These are phyloP conservation scores for Colletotrichum musicola DNA, from an alignment of 2,329 filamentous ascomycete species.

Conservation along the genomic window DNA sequence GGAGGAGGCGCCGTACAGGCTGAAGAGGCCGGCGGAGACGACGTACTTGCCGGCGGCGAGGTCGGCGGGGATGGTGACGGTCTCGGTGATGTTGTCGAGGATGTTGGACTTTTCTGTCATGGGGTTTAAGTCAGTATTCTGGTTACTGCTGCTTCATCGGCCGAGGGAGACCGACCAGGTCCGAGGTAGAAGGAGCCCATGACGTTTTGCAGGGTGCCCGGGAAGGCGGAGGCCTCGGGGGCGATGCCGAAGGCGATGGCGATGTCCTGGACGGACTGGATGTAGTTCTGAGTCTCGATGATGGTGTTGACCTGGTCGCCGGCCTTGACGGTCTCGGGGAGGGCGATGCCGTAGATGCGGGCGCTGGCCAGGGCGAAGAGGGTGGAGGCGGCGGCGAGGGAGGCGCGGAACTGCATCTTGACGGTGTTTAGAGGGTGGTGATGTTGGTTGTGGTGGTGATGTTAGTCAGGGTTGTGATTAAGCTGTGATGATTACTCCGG, in stretches of 20 bases:
- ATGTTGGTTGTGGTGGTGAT: not conserved
- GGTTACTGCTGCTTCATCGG: no score
- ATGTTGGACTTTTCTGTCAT: conserved; percentile 45
- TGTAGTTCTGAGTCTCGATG: conserved; percentile 56
- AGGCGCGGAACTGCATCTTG: conserved; percentile 43
- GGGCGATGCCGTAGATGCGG: conserved; percentile 57
- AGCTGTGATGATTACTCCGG: no score
- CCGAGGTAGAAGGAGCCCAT: conserved; percentile 52
- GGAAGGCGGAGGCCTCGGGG: conserved; percentile 42
- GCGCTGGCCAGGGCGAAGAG: conserved; percentile 48
- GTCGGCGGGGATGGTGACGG: conserved; percentile 43
- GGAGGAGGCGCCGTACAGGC: conserved; percentile 44
- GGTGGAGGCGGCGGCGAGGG: conserved; percentile 41
- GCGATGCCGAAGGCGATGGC: conserved; percentile 57
- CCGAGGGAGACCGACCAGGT: conserved; percentile 43
- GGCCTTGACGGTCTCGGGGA: conserved; percentile 55
- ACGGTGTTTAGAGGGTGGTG: not conserved
- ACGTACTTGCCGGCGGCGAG: conserved; percentile 41
- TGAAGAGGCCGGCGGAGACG: conserved; percentile 45
- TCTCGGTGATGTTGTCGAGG: conserved; percentile 43
- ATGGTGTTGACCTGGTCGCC: conserved; percentile 49
- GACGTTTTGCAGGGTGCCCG: conserved; percentile 43
- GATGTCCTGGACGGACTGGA: conserved; percentile 59
- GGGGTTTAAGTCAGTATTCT: no score
- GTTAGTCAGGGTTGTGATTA: not conserved